phyloP scores from a whole-genome alignment of 2,329 filamentous ascomycete genomes.

The Podosphaera fusca region DNA sequence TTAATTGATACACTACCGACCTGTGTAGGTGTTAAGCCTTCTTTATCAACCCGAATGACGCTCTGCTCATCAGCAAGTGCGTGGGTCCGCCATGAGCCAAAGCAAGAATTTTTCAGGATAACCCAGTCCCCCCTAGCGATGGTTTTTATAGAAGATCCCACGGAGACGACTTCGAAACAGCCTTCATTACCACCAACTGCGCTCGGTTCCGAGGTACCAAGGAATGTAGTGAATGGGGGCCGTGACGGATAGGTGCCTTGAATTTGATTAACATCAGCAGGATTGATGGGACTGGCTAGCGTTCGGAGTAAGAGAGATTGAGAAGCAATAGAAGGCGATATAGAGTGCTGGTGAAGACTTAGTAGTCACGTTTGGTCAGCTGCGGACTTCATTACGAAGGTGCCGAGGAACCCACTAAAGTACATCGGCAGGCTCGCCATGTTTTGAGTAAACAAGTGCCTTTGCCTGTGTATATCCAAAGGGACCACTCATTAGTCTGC shows the following conservation, averaged over 20 bases:
- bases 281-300: constrained; percentile 83
- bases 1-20: constrained; percentile 81
- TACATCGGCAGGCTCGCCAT: constrained; percentile 54
- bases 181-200: constrained; percentile 80
- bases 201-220: constrained; percentile 55
- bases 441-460: constrained; percentile 51
- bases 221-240: constrained; percentile 48
- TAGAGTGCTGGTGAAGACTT: constrained; percentile 2
- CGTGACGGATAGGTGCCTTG: constrained; percentile 88
- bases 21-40: constrained; percentile 50
- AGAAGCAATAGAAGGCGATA: constrained; percentile 36
- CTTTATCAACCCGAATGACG: constrained; percentile 46
- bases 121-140: constrained; percentile 76
- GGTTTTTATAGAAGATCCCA: constrained; percentile 27
- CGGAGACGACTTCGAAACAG: constrained; percentile 65
- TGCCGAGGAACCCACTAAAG: constrained; percentile 25
- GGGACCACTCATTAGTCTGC: constrained; percentile 26
- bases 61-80: constrained; percentile 38
- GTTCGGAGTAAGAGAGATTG: constrained; percentile 56
- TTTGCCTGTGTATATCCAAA: constrained; percentile 74
- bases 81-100: constrained; percentile 91
- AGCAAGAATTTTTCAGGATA: constrained; percentile 58
- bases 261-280: constrained; percentile 92
- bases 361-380: background rate
- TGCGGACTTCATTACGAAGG: background rate